phyloP scores from a whole-genome alignment of 2,329 filamentous ascomycete genomes.

The Cryphonectria radicalis region DNA sequence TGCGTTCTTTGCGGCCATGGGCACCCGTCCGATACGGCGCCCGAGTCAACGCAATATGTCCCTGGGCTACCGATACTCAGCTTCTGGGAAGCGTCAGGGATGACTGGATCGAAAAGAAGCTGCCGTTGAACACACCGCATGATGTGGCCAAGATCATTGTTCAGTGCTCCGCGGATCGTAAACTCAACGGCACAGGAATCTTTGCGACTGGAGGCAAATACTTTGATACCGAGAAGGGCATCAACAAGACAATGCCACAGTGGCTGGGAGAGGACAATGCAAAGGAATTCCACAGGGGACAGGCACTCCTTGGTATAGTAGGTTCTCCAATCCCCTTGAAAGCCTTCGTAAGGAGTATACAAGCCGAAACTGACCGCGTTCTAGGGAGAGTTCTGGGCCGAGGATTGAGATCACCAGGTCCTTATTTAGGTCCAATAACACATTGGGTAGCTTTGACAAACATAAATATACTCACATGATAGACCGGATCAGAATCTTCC shows the following conservation, averaged over 20 bases:
- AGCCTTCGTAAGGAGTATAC: too few relatives aligned
- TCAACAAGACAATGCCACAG: conserved; percentile 32
- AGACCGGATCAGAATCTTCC: too few relatives aligned
- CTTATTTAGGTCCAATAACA: too few relatives aligned
- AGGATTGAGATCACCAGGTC: not conserved
- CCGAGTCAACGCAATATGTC: conserved; percentile 50
- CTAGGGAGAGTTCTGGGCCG: conserved; percentile 19
- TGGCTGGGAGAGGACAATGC: conserved; percentile 38
- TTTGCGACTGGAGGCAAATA: conserved; percentile 35
- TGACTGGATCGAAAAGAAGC: conserved; percentile 42
- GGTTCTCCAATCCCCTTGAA: conserved; percentile 4
- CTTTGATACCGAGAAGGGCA: conserved; percentile 36
- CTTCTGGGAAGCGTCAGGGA: conserved; percentile 45
- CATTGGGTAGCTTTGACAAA: not conserved
- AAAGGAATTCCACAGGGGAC: conserved; percentile 30
- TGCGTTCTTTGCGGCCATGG: conserved; percentile 47
- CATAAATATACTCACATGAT: not conserved
- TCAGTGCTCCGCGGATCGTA: conserved; percentile 41
- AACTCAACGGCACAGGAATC: conserved; percentile 36
- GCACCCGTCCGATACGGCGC: conserved; percentile 41
- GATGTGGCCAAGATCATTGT: conserved; percentile 48
- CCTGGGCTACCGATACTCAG: conserved; percentile 51
- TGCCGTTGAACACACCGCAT: conserved; percentile 47
- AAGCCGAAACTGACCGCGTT: not conserved
- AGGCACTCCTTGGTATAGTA: conserved; percentile 33